Evolutionary conservation across 2,329 filamentous ascomycete species (phyloP), one percentile per base, ranked within the genome.

Genomic region (Trichoderma asperellum): DNA sequence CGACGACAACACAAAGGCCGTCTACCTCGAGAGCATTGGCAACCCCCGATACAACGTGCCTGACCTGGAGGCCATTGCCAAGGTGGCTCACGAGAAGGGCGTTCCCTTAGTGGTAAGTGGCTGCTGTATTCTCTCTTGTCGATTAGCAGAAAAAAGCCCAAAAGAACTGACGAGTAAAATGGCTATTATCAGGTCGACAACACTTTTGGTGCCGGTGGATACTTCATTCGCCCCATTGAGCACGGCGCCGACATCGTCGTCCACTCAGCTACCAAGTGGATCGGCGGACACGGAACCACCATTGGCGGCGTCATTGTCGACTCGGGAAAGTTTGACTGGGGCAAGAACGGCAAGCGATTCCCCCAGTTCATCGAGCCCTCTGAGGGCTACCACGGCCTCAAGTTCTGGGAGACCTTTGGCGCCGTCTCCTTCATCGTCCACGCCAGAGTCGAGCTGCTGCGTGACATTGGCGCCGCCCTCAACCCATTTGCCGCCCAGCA

Each of bases 211-310:
- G 94, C 94, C 14, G 94, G 94, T 70, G 94, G 95, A 62, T 97
- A 92, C 85, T 96, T 93, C 79, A 84, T 91, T 74, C 89, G 91
- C 7, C 94, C 94, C 52, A 95, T 97, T 75, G 90, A 94, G 29
- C 92, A 97, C 80, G 94, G 94, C 68, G 94, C 92, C 72, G 94
- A 97, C 78, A 97, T 97, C 71, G 91, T 97, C 64, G 92, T 97
- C 29, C 94, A 97, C 85, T 96, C 92, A 49, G 94, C 94, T 12
- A 97, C 94, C 70, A 97, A 97, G 82, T 97, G 94, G 94, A 97
- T 98, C 72, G 94, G 94, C 69, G 94, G 94, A 53, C 95, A 98
- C 80, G 95, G 94, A 71, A 97, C 94, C 52, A 97, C 94, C 32
- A 92, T 97, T 73, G 94, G 87, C 69, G 94, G 94, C 71, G 87